phyloP scores from a whole-genome alignment of 2,329 filamentous ascomycete genomes.

The Exophiala aquamarina region DNA sequence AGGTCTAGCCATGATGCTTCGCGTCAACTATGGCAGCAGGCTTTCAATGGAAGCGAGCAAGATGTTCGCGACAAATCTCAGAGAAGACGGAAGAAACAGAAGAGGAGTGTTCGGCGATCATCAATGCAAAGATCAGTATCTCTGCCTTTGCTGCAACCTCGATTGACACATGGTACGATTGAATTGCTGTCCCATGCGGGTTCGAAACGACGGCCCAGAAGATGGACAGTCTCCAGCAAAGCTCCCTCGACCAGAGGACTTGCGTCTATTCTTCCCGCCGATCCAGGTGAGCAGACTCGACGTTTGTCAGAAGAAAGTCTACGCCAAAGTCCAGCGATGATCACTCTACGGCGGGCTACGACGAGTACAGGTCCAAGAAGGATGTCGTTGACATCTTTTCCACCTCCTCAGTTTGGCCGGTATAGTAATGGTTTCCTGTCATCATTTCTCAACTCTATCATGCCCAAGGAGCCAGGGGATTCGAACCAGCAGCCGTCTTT shows the following conservation, averaged over 20 bases:
- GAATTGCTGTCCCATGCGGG: constrained; percentile 1
- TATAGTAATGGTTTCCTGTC: constrained; percentile 19
- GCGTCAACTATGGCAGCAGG: neutral
- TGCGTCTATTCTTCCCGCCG: constrained; percentile 17
- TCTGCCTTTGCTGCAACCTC: constrained; percentile 10
- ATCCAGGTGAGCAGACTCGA: neutral
- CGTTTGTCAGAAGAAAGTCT: neutral
- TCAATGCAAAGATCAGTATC: constrained; percentile 12
- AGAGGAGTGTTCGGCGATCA: neutral
- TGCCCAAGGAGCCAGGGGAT: constrained; percentile 1
- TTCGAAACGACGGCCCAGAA: constrained; percentile 6
- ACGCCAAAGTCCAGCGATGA: constrained; percentile 26
- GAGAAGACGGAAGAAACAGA: neutral
- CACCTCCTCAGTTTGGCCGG: constrained; percentile 23
- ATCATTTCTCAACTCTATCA: constrained; percentile 22
- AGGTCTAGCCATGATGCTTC: constrained; percentile 4
- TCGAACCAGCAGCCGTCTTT: too few relatives aligned
- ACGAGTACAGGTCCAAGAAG: constrained; percentile 9
- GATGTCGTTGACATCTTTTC: constrained; percentile 25
- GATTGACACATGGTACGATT: constrained; percentile 6
- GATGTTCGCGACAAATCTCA: neutral
- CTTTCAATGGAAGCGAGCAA: neutral
- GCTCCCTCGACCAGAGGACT: constrained; percentile 19
- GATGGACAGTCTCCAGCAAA: constrained; percentile 27
- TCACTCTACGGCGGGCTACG: constrained; percentile 27